Percentiles rank a stretch among this genome's conserved stretches.
Evolutionary conservation across 495 filamentous ascomycete species (phyloP).

Genomic region (Xylaria scruposa): DNA sequence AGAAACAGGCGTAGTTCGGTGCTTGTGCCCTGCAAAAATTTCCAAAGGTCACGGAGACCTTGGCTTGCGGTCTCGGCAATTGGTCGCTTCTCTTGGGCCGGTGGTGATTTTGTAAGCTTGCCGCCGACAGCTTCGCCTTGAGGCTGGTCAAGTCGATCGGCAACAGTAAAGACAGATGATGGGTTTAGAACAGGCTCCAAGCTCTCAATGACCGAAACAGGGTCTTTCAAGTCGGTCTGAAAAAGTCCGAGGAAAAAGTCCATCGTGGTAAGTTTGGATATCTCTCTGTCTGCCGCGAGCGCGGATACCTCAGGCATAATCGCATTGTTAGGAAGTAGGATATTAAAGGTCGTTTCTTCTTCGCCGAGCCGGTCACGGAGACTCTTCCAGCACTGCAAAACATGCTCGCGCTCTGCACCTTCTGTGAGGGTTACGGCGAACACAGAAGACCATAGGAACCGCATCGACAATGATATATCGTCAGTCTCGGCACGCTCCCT

Average conservation of each 20-base stretch:
- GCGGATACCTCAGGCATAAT: conserved; percentile 89
- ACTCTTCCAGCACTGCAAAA: conserved; percentile 79
- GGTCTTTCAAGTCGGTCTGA: conserved; percentile 67
- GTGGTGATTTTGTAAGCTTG: not conserved
- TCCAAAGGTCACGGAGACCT: conserved; percentile 74
- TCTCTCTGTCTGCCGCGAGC: conserved; percentile 82
- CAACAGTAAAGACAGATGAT: conserved; percentile 56
- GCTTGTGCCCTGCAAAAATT: conserved; percentile 80
- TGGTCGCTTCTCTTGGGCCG: conserved; percentile 37
- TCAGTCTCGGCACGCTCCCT: conserved; percentile 43
- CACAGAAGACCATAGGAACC: conserved; percentile 85
- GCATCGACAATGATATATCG: conserved; percentile 59
- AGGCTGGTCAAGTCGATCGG: conserved; percentile 6
- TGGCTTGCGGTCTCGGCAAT: conserved; percentile 53
- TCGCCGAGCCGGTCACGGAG: conserved; percentile 54
- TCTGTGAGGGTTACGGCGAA: conserved; percentile 74
- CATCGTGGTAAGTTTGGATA: conserved; percentile 89
- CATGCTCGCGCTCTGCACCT: conserved; percentile 73
- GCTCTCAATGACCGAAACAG: conserved; percentile 83
- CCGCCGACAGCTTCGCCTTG: not conserved
- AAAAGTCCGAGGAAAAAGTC: conserved; percentile 94
- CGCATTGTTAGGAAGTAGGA: conserved; percentile 82
- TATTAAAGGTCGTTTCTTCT: conserved; percentile 44
- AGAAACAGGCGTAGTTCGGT: conserved; percentile 82
- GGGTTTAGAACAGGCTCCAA: conserved; percentile 91